These are phyloP conservation scores for Backusella mclennaniae DNA, from an alignment of 192 early-diverging fungal genomes.

Conservation along the genomic window DNA sequence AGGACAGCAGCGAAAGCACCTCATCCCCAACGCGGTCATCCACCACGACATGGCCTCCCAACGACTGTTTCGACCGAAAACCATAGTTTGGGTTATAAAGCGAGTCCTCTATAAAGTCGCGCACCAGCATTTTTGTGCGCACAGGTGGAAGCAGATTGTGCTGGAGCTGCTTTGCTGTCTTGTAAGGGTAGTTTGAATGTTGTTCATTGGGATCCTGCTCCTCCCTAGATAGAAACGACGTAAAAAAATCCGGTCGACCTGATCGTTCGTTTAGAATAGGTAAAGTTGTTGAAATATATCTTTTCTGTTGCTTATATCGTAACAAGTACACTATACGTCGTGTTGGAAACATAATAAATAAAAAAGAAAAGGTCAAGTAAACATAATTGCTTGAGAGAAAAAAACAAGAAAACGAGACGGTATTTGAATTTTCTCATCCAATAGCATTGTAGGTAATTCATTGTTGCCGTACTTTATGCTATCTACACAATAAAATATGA, in stretches of 20 bases:
- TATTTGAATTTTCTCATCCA: neutral
- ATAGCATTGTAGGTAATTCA: neutral
- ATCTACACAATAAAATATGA: too few species aligned
- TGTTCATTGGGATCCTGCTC: neutral
- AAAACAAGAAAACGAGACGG: neutral
- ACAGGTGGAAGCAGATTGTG: slow-evolving; percentile 41
- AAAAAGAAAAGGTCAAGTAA: neutral
- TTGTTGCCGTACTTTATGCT: too few species aligned
- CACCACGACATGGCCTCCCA: neutral
- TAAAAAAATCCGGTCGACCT: neutral
- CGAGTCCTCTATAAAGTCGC: slow-evolving; percentile 94
- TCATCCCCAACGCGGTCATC: neutral
- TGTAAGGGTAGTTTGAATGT: slow-evolving; percentile 34
- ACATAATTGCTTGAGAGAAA: neutral
- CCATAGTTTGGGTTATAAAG: slow-evolving; percentile 96
- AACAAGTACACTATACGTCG: neutral
- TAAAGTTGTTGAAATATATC: neutral
- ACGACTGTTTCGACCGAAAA: slow-evolving; percentile 91
- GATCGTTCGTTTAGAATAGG: neutral
- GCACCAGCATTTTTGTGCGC: slow-evolving; percentile 66
- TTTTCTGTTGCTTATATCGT: neutral
- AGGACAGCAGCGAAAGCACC: neutral
- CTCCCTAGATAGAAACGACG: neutral
- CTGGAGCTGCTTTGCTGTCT: slow-evolving; percentile 45
- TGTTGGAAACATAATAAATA: neutral